Evolutionary conservation across 176 grass and related monocot genomes (phyloP).

Genomic region (Zea luxurians): DNA sequence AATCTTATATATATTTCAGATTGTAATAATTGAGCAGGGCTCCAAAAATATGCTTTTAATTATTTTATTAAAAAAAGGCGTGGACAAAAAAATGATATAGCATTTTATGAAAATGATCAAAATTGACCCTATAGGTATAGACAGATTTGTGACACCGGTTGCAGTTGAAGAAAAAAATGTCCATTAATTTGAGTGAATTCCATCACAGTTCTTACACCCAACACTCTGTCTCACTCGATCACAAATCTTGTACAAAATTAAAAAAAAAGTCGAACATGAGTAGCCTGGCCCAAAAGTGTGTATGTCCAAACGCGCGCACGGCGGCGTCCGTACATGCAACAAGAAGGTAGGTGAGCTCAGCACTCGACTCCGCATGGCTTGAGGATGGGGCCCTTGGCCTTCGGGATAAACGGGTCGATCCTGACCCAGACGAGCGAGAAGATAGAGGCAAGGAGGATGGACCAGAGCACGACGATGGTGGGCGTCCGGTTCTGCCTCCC

Average conservation of each 20-base stretch:
- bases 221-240: constrained; percentile 14
- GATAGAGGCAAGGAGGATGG: constrained; percentile 87
- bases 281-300: neutral
- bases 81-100: too few relatives aligned
- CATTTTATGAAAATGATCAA: too few relatives aligned
- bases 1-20: too few relatives aligned
- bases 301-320: neutral
- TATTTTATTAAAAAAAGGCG: too few relatives aligned
- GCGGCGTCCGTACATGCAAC: too few relatives aligned
- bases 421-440: constrained; percentile 96
- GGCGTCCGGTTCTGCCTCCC: constrained; percentile 86
- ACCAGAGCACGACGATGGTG: constrained; percentile 93
- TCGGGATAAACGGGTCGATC: constrained; percentile 95
- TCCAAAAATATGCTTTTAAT: too few relatives aligned
- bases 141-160: too few relatives aligned
- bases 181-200: neutral
- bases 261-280: constrained; percentile 5
- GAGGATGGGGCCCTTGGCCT: constrained; percentile 68
- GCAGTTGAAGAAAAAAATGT: neutral
- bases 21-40: too few relatives aligned
- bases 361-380: constrained; percentile 92
- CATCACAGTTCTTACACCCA: constrained; percentile 12
- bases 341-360: neutral
- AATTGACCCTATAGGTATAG: too few relatives aligned
- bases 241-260: constrained; percentile 22